These are phyloP conservation scores for Cryphonectria nitschkei DNA, from an alignment of 2,329 filamentous ascomycete genomes.

Conservation along the genomic window DNA sequence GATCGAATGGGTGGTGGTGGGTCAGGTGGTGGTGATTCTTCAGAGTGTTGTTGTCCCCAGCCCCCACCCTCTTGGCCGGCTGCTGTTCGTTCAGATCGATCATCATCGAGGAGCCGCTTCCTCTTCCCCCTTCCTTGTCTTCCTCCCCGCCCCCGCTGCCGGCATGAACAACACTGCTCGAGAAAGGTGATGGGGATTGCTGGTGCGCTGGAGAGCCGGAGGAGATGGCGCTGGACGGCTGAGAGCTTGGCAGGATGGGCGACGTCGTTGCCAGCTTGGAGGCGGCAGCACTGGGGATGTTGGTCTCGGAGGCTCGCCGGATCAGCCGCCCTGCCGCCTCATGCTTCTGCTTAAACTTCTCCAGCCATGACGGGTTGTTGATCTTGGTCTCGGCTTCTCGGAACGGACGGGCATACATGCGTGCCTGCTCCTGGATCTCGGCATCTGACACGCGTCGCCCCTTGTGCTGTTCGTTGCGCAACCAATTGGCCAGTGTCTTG, in stretches of 20 bases:
- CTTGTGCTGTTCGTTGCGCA: constrained; percentile 77
- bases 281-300: constrained; percentile 67
- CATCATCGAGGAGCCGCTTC: constrained; percentile 31
- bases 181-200: constrained; percentile 70
- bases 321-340: constrained; percentile 55
- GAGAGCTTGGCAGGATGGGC: constrained; percentile 57
- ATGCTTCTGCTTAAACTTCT: constrained; percentile 95
- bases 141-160: constrained; percentile 62
- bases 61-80: constrained; percentile 44
- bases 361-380: constrained; percentile 79
- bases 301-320: constrained; percentile 66
- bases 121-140: constrained; percentile 54
- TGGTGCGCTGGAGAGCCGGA: constrained; percentile 72
- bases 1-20: constrained; percentile 61
- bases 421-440: constrained; percentile 83
- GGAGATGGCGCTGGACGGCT: constrained; percentile 70
- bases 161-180: constrained; percentile 44
- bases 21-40: constrained; percentile 37
- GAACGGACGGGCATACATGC: constrained; percentile 76
- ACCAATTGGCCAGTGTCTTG: constrained; percentile 85
- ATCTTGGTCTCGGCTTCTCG: constrained; percentile 71
- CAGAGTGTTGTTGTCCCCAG: constrained; percentile 50
- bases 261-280: constrained; percentile 57
- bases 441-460: constrained; percentile 75
- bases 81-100: constrained; percentile 53